Conservation (phyloP, 2,329 filamentous ascomycete species). For the Xylaria arbuscula region DNA sequence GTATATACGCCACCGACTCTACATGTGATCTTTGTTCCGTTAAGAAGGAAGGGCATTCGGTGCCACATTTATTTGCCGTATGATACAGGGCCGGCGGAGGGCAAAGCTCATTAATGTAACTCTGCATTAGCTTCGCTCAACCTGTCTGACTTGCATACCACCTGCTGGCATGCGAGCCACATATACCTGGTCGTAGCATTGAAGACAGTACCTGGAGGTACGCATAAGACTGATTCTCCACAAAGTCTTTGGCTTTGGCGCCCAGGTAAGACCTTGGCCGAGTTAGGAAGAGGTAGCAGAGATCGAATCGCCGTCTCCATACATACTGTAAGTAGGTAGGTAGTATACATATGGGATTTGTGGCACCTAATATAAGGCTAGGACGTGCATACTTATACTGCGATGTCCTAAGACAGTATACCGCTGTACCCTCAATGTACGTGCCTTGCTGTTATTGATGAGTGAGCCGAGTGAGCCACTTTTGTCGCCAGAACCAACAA, state of each 20-base stretch:
- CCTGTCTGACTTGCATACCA: slow-evolving; percentile 28
- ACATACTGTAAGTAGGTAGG: not conserved
- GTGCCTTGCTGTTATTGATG: not conserved
- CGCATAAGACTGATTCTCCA: not conserved
- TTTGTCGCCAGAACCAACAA: not conserved
- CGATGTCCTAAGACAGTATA: not conserved
- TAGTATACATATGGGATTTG: not conserved
- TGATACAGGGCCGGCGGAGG: slow-evolving; percentile 15
- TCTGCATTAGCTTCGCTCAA: slow-evolving; percentile 24
- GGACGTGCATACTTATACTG: not conserved
- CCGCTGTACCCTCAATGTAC: not conserved
- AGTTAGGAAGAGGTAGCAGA: slow-evolving; percentile 1
- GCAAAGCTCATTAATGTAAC: slow-evolving; percentile 11
- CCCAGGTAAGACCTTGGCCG: slow-evolving; percentile 8
- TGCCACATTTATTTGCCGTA: slow-evolving; percentile 27
- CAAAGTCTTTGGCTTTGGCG: not conserved
- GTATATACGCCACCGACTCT: too few relatives aligned
- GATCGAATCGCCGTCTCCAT: not conserved
- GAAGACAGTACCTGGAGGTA: not conserved
- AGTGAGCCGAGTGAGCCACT: not conserved
- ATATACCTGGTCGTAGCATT: not conserved
- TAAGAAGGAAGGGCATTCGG: slow-evolving; percentile 7
- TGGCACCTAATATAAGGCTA: slow-evolving; percentile 9
- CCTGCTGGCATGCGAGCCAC: slow-evolving; percentile 8
- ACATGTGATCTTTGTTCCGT: too few relatives aligned